Evolutionary conservation across 2,329 filamentous ascomycete species (phyloP).

Genomic region (Claviceps quebecensis): DNA sequence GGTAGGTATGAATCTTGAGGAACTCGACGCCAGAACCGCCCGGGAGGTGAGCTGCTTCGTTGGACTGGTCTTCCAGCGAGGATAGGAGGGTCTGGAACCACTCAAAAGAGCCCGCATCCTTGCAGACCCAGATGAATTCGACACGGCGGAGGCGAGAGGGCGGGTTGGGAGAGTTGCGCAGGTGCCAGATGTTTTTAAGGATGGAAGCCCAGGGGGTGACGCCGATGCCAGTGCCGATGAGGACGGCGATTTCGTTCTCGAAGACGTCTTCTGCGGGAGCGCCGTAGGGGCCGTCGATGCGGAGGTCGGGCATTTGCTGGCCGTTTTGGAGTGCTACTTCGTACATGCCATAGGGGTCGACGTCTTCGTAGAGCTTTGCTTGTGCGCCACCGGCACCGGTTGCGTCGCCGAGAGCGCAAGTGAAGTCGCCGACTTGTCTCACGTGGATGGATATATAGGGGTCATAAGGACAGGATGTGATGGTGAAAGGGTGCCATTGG

Average conservation of each 20-base stretch:
- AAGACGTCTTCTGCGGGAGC: slow-evolving; percentile 97
- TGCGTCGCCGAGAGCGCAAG: slow-evolving; percentile 80
- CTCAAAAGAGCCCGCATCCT: slow-evolving; percentile 88
- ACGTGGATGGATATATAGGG: slow-evolving; percentile 91
- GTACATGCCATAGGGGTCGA: slow-evolving; percentile 94
- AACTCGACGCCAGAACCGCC: slow-evolving; percentile 65
- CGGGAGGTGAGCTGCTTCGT: slow-evolving; percentile 50
- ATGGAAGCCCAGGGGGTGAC: slow-evolving; percentile 80
- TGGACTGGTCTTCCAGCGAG: slow-evolving; percentile 76
- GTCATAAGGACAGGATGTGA: slow-evolving; percentile 94
- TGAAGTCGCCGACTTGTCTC: slow-evolving; percentile 94
- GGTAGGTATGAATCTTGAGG: slow-evolving; percentile 93
- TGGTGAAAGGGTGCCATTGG: slow-evolving; percentile 98
- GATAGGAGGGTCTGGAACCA: slow-evolving; percentile 96
- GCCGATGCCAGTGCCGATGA: slow-evolving; percentile 77
- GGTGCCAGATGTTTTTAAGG: slow-evolving; percentile 96
- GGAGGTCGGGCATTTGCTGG: slow-evolving; percentile 77
- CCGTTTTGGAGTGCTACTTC: slow-evolving; percentile 91
- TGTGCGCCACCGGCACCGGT: slow-evolving; percentile 84
- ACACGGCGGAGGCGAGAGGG: slow-evolving; percentile 81
- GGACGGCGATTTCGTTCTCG: slow-evolving; percentile 74
- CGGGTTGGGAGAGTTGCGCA: slow-evolving; percentile 79
- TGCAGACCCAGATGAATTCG: slow-evolving; percentile 98
- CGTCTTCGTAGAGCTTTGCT: slow-evolving; percentile 74
- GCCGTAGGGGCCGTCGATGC: slow-evolving; percentile 91